Conservation (phyloP, 192 early-diverging fungal species). For the Thoreauomyces humboldtii region DNA sequence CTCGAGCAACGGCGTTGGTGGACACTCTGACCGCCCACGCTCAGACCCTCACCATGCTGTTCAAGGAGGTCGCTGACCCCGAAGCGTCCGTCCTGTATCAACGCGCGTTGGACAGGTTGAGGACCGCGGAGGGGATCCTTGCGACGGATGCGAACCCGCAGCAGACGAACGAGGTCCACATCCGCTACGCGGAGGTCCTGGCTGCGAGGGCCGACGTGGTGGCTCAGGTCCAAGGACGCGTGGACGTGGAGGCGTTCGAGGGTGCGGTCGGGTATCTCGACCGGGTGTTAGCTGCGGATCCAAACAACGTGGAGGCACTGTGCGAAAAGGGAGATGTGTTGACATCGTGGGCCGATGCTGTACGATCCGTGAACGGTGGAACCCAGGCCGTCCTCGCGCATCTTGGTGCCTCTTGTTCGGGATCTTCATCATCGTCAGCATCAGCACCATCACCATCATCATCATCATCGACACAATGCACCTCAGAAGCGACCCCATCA, state of each 20-base stretch:
- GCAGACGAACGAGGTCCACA: constrained; percentile 1
- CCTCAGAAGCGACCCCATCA: not conserved
- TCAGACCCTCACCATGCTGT: constrained; percentile 30
- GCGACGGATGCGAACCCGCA: not conserved
- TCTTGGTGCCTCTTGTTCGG: not conserved
- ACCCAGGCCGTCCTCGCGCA: constrained; percentile 2
- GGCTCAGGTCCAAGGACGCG: constrained; percentile 4
- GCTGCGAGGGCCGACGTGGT: constrained; percentile 26
- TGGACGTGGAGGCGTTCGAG: constrained; percentile 23
- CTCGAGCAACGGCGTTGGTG: constrained; percentile 26
- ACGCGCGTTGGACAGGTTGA: constrained; percentile 14
- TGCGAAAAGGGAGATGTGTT: constrained; percentile 43
- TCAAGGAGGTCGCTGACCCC: constrained; percentile 12
- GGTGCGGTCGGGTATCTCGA: constrained; percentile 22
- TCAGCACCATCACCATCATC: constrained; percentile 26
- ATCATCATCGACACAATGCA: not conserved
- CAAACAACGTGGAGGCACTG: constrained; percentile 35
- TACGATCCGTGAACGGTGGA: constrained; percentile 22
- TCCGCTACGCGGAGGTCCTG: constrained; percentile 32
- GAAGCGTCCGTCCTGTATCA: constrained; percentile 21
- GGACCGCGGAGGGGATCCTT: not conserved
- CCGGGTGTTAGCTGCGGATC: constrained; percentile 11
- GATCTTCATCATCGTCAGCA: constrained; percentile 1
- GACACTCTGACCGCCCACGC: constrained; percentile 44
- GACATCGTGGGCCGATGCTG: constrained; percentile 30